A percentile compares a stretch with the other conserved stretches of the same genome.
Evolutionary conservation across 2,329 filamentous ascomycete genomes (phyloP).

Genomic region (Paecilomyces fulvus): DNA sequence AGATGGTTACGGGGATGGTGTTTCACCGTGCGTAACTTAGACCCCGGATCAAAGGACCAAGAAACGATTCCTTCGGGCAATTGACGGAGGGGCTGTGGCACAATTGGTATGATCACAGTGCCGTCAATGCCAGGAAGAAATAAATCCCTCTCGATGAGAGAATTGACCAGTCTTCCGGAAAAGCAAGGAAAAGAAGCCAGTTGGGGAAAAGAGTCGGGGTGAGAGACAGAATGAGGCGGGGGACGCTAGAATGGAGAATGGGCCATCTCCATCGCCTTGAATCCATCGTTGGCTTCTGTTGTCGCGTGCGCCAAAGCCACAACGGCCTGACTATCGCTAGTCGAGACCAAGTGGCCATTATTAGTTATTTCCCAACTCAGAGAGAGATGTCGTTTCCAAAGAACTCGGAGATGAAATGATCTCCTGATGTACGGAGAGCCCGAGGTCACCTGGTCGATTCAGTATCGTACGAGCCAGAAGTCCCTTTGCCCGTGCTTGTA

Average conservation of each 20-base stretch:
- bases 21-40: background rate
- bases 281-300: background rate
- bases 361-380: too few relatives aligned
- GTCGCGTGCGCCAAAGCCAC: background rate
- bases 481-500: too few relatives aligned
- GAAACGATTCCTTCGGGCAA: background rate
- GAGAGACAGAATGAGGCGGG: background rate
- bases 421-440: too few relatives aligned
- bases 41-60: background rate
- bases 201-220: background rate
- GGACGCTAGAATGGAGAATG: background rate
- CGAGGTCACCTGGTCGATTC: too few relatives aligned
- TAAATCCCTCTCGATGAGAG: background rate
- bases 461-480: too few relatives aligned
- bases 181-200: background rate
- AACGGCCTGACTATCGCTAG: background rate
- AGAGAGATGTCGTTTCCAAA: background rate
- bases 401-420: too few relatives aligned
- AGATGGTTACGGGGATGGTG: background rate
- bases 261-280: background rate
- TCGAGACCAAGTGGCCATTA: too few relatives aligned
- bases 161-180: background rate
- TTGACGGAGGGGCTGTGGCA: background rate
- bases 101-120: background rate
- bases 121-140: background rate